Evolutionary conservation across 208 protist genomes (phyloP), one percentile per base, ranked within the genome.

Genomic region (Leishmania major): DNA sequence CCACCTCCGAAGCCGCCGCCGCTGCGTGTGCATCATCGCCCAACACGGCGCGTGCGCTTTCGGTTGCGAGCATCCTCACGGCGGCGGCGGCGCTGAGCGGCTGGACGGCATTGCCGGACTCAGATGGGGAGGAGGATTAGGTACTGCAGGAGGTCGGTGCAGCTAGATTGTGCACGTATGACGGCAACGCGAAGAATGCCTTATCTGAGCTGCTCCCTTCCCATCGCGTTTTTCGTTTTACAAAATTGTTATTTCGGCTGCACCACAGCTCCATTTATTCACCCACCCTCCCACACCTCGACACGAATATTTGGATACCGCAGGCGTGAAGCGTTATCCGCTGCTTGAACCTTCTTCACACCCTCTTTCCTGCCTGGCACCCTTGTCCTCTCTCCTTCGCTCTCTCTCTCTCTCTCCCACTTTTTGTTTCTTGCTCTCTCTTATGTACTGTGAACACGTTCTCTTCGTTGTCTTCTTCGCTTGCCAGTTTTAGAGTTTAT

Each of bases 341-440:
- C 35, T 31, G 59, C 59, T 28, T 31, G 59, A 28, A 64, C 22
- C 31, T 47, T 47, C 67, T 43, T 43, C 22, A n/a, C 99, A 98
- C 89, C 77, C 37, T 47, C 60, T 87, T 73, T 83, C 75, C 73
- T 82, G 77, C 80, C 82, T 84, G 83, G 78, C 71, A 25, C 43
- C 62, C 79, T 75, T 75, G 57, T 31, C 25, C 25, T 25, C 57
- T 31, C 25, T 62, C 6, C 57, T 17, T 57, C 53, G 1, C 11
- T 22, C 19, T 22, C 53, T 19, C 19, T 22, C 53, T 19, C 17
- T 57, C 15, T 11, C 53, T 25, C 25, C 55, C 55, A 7, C 55
- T 59, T 25, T 28, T 28, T 25, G 17, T 59, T 64, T 64, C 19
- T 17, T 11, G 25, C 35, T 31, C 59, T 64, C 59, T 37, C 15